Conservation (phyloP, 2,329 filamentous ascomycete genomes). For the Boeremia lycopersici region DNA sequence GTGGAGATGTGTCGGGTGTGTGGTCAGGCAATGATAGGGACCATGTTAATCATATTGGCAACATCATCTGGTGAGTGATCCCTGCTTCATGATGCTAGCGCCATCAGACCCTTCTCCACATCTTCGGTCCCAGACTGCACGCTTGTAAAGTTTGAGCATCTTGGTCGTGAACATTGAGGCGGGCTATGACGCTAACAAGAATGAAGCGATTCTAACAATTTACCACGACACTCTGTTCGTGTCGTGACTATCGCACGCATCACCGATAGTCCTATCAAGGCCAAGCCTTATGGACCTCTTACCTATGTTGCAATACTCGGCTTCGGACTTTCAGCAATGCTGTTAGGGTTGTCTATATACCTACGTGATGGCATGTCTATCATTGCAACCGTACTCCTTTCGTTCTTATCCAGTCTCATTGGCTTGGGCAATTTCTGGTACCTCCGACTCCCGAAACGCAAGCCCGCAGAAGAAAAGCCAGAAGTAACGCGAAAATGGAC, state of each 20-base stretch:
- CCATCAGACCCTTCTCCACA: conserved; percentile 8
- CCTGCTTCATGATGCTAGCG: not conserved
- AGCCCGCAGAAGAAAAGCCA: not conserved
- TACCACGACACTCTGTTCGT: conserved; percentile 49
- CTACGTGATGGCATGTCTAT: conserved; percentile 58
- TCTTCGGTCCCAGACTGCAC: conserved; percentile 1
- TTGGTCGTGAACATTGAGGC: not conserved
- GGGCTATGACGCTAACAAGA: not conserved
- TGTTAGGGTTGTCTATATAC: conserved; percentile 54
- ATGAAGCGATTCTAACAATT: conserved; percentile 42
- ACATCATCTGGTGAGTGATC: conserved; percentile 50
- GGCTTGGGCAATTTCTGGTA: conserved; percentile 58
- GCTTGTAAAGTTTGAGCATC: not conserved
- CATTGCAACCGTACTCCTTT: conserved; percentile 55
- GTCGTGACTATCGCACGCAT: conserved; percentile 48
- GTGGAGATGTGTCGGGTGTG: conserved; percentile 53
- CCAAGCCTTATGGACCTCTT: conserved; percentile 54
- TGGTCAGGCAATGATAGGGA: conserved; percentile 55
- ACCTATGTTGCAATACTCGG: conserved; percentile 54
- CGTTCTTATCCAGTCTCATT: conserved; percentile 56
- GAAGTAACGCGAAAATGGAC: not conserved
- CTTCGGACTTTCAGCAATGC: conserved; percentile 49
- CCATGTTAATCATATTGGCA: conserved; percentile 56
- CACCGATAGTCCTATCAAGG: conserved; percentile 40
- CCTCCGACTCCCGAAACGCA: conserved; percentile 50